Evolutionary conservation across 2,329 filamentous ascomycete genomes (phyloP).

Genomic region (Teratosphaeria zuluensis): DNA sequence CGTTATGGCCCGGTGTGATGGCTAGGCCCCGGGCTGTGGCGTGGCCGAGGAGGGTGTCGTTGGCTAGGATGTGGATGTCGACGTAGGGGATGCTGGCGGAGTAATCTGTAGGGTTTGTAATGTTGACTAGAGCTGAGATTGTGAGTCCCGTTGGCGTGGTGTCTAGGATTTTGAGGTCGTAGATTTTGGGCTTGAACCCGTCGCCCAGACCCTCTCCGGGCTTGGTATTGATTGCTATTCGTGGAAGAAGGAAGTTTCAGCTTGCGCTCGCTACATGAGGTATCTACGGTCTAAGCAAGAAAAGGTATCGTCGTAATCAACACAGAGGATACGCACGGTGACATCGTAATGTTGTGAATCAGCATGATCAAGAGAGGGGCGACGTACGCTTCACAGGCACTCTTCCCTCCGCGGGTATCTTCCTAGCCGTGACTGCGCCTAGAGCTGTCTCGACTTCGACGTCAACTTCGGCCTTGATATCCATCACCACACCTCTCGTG

Average conservation of each 20-base stretch:
- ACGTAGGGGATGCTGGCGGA: constrained; percentile 71
- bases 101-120: constrained; percentile 87
- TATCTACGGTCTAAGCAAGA: constrained; percentile 1
- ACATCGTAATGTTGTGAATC: not conserved
- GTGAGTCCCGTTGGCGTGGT: constrained; percentile 63
- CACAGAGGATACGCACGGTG: not conserved
- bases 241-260: not conserved
- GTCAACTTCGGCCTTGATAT: constrained; percentile 71
- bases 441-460: constrained; percentile 73
- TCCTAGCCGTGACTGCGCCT: constrained; percentile 69
- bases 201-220: constrained; percentile 2
- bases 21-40: constrained; percentile 56
- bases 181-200: constrained; percentile 51
- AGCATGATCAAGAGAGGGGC: not conserved
- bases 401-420: constrained; percentile 72
- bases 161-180: constrained; percentile 60
- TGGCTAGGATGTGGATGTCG: constrained; percentile 65
- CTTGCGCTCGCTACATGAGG: not conserved
- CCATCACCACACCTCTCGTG: constrained; percentile 51
- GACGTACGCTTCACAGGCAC: constrained; percentile 86
- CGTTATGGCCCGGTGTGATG: constrained; percentile 62
- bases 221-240: constrained; percentile 1
- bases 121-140: constrained; percentile 63
- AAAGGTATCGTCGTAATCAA: not conserved
- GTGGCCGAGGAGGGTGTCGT: constrained; percentile 66